Conservation (phyloP, 2,329 filamentous ascomycete species). For the Zymoseptoria ardabiliae region DNA sequence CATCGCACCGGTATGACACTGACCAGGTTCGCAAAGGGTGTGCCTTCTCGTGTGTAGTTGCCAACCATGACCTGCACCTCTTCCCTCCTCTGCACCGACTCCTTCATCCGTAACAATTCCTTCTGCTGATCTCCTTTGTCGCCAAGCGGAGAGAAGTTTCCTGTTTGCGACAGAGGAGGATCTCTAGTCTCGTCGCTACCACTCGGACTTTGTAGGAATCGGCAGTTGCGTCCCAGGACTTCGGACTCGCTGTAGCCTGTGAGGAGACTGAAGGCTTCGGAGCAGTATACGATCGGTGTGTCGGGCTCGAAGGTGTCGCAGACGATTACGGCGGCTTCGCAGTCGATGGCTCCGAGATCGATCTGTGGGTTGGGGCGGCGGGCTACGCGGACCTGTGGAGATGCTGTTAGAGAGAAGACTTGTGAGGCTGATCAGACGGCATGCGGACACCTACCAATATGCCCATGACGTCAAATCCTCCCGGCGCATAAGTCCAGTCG, state of each 20-base stretch:
- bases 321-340: constrained; percentile 1
- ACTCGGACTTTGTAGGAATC: neutral
- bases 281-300: constrained; percentile 3
- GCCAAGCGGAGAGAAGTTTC: too few relatives aligned
- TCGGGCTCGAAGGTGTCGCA: neutral
- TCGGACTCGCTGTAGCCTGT: constrained; percentile 1
- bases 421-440: neutral
- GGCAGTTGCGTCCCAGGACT: constrained; percentile 1
- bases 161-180: neutral
- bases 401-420: neutral
- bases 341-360: constrained; percentile 1
- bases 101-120: neutral
- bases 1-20: neutral
- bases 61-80: neutral
- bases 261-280: neutral
- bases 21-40: constrained; percentile 1
- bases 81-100: neutral
- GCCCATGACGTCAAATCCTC: constrained; percentile 1
- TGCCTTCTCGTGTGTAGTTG: neutral
- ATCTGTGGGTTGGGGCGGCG: neutral
- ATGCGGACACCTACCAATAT: neutral
- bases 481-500: neutral
- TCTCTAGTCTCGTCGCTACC: neutral
- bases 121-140: neutral
- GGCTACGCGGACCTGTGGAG: neutral